A percentile compares a stretch with the other conserved stretches of the same genome.
These are phyloP conservation scores for Diutina catenulata DNA, from an alignment of 1,139 yeast genomes.

Conservation along the genomic window DNA sequence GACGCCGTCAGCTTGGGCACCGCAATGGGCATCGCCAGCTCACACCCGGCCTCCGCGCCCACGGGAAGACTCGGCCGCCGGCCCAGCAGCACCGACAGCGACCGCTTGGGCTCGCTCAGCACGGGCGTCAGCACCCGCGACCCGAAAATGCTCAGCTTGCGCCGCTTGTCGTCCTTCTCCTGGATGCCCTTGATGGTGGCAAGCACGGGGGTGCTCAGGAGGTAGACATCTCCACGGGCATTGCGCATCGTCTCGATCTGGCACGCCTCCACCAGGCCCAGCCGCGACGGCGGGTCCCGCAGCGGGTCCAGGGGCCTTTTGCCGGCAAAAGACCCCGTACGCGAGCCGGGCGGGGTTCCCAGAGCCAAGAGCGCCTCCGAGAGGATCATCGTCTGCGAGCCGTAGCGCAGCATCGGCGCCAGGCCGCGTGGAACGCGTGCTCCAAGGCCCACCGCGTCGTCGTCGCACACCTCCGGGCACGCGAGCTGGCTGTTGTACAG, in stretches of 20 bases:
- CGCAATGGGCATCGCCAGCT: no score
- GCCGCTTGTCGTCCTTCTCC: constrained; percentile 32
- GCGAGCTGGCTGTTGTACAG: constrained; percentile 15
- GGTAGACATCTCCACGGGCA: constrained; percentile 44
- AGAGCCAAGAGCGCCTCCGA: constrained; percentile 17
- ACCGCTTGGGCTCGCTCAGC: not conserved
- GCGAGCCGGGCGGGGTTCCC: constrained; percentile 10
- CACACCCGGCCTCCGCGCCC: no score
- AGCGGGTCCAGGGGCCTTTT: constrained; percentile 19
- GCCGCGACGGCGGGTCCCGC: constrained; percentile 21
- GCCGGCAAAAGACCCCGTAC: constrained; percentile 22
- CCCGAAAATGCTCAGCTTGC: constrained; percentile 27
- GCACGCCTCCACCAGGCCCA: constrained; percentile 30
- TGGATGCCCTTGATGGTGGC: constrained; percentile 40
- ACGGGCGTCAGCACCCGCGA: constrained; percentile 6
- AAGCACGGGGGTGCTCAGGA: constrained; percentile 36
- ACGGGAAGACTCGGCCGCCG: no score
- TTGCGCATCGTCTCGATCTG: constrained; percentile 39
- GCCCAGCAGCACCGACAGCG: constrained; percentile 1
- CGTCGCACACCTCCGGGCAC: constrained; percentile 19
- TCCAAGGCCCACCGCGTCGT: constrained; percentile 17
- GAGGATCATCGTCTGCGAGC: no score
- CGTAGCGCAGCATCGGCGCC: constrained; percentile 12
- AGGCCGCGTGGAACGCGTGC: not conserved
- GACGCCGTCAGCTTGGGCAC: no score